These are phyloP conservation scores for Ophiostoma fasciatum DNA, from an alignment of 2,329 filamentous ascomycete species.

Conservation along the genomic window DNA sequence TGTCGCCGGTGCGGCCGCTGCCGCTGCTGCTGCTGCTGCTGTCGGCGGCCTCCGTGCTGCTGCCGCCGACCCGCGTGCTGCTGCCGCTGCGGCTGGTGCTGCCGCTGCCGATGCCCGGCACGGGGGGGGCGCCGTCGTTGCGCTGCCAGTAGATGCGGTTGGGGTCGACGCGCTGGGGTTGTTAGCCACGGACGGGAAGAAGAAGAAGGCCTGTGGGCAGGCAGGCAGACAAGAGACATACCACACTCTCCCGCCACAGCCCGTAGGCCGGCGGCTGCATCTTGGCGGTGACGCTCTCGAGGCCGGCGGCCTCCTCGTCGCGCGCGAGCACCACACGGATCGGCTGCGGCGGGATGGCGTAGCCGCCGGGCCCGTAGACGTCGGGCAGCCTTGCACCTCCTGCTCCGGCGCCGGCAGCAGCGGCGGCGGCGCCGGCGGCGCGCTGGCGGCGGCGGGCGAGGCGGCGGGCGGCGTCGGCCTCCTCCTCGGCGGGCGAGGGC, in stretches of 20 bases:
- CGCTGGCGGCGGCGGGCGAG: constrained; percentile 9
- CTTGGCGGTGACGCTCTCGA: constrained; percentile 40
- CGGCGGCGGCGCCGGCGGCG: constrained; percentile 10
- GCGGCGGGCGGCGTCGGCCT: constrained; percentile 18
- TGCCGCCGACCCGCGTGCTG: constrained; percentile 4
- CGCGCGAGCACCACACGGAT: constrained; percentile 62
- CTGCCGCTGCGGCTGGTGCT: background rate
- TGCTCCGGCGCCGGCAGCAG: constrained; percentile 10
- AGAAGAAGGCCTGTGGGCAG: background rate
- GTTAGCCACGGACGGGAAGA: background rate
- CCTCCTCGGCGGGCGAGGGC: constrained; percentile 16
- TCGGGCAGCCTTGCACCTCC: too few relatives aligned
- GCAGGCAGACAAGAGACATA: constrained; percentile 28
- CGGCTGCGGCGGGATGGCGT: constrained; percentile 54
- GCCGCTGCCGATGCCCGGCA: constrained; percentile 12
- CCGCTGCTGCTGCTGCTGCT: constrained; percentile 14
- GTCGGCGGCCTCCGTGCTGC: too few relatives aligned
- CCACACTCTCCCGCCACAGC: constrained; percentile 68
- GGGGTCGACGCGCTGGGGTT: constrained; percentile 54
- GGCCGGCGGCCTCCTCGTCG: constrained; percentile 54
- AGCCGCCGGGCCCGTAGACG: constrained; percentile 44
- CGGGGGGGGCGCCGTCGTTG: constrained; percentile 27
- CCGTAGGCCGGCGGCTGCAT: constrained; percentile 71
- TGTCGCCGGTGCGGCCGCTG: background rate
- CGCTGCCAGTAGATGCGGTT: constrained; percentile 70